These are phyloP conservation scores for Adiantum capillusveneris DNA, from an alignment of 75 land plant species.

Conservation along the genomic window DNA sequence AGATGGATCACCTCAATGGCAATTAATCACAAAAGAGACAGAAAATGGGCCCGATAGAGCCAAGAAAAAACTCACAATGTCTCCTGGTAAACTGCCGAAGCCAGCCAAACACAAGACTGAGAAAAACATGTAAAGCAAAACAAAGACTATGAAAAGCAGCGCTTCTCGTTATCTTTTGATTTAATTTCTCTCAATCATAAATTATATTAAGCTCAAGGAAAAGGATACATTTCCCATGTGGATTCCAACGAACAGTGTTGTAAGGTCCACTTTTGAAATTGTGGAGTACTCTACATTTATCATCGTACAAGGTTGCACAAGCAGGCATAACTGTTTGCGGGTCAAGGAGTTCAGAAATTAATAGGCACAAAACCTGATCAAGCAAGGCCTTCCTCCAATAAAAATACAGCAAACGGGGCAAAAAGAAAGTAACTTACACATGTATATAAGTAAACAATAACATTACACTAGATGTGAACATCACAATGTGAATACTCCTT, in stretches of 20 bases:
- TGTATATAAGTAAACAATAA: too few relatives aligned
- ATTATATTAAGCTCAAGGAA: background rate
- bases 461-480: too few relatives aligned
- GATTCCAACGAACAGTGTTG: conserved; percentile 96
- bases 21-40: too few relatives aligned
- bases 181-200: too few relatives aligned
- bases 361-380: too few relatives aligned
- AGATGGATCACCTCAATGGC: too few relatives aligned
- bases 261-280: conserved; percentile 95
- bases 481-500: too few relatives aligned
- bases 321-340: conserved; percentile 94
- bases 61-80: conserved; percentile 58
- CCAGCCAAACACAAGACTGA: conserved; percentile 95
- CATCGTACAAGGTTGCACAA: conserved; percentile 78
- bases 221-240: conserved; percentile 97
- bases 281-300: conserved; percentile 70
- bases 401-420: too few relatives aligned
- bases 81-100: conserved; percentile 96
- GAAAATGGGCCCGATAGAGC: too few relatives aligned
- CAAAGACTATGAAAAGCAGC: background rate
- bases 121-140: conserved; percentile 24
- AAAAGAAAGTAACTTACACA: too few relatives aligned
- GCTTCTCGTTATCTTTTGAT: too few relatives aligned
- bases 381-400: too few relatives aligned
- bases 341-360: conserved; percentile 32